phyloP scores from a whole-genome alignment of 495 filamentous ascomycete genomes.

The Annulohypoxylon bovei region DNA sequence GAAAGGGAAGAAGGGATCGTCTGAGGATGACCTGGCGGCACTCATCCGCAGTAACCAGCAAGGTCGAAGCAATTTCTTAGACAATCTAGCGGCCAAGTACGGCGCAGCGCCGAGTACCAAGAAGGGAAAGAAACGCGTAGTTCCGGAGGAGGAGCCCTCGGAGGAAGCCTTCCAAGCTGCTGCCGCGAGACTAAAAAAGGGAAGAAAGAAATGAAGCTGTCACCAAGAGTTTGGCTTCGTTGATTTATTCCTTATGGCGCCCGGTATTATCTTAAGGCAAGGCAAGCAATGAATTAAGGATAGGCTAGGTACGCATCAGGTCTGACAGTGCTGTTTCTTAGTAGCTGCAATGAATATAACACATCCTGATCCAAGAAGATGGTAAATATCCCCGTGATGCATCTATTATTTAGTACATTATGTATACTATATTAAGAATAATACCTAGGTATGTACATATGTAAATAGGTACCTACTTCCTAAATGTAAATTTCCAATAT shows the following conservation, averaged over 20 bases:
- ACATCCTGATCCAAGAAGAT: not conserved
- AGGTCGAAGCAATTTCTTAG: conserved; percentile 64
- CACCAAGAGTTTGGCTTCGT: not conserved
- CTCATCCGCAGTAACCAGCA: conserved; percentile 55
- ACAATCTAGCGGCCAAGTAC: conserved; percentile 79
- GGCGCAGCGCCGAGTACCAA: conserved; percentile 54
- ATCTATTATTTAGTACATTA: too few relatives aligned
- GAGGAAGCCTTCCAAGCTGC: conserved; percentile 74
- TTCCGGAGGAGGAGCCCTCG: conserved; percentile 64
- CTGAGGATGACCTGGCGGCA: conserved; percentile 54
- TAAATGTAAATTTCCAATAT: too few relatives aligned
- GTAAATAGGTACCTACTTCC: conserved; percentile 11
- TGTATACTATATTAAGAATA: too few relatives aligned
- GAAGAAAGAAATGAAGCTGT: conserved; percentile 45
- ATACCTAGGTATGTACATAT: too few relatives aligned
- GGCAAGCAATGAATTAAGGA: conserved; percentile 27
- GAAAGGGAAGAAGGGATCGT: conserved; percentile 52
- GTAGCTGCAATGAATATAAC: not conserved
- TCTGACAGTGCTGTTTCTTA: not conserved
- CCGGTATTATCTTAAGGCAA: conserved; percentile 32
- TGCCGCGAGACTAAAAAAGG: conserved; percentile 56
- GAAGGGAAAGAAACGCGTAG: conserved; percentile 61
- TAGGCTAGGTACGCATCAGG: not conserved
- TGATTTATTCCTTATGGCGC: conserved; percentile 20
- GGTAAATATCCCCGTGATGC: too few relatives aligned